Conservation (phyloP, 2,329 filamentous ascomycete genomes). For the Tolypocladium pustulatum region DNA sequence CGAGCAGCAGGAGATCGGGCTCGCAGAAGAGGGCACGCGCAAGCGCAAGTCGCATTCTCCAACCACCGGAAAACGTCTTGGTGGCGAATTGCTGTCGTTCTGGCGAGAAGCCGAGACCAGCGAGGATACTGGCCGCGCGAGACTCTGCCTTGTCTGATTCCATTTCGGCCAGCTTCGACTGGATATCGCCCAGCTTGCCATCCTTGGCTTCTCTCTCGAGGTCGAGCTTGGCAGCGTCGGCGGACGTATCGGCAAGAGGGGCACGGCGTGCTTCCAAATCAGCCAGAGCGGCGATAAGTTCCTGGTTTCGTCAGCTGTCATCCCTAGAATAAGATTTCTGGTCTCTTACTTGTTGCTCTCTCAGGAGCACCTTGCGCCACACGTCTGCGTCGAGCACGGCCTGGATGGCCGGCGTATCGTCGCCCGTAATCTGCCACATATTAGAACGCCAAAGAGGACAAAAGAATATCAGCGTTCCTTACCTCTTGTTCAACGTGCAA, state of each 20-base stretch:
- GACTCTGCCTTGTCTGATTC: slow-evolving; percentile 98
- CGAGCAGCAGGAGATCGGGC: slow-evolving; percentile 86
- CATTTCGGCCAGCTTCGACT: slow-evolving; percentile 91
- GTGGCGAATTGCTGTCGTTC: slow-evolving; percentile 89
- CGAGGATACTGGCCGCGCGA: slow-evolving; percentile 87
- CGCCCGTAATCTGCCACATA: slow-evolving; percentile 63
- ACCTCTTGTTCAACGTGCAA: slow-evolving; percentile 97
- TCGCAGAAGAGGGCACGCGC: slow-evolving; percentile 96
- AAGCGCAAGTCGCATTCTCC: slow-evolving; percentile 94
- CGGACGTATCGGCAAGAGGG: slow-evolving; percentile 80
- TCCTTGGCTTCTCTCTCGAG: slow-evolving; percentile 83
- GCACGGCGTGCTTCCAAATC: slow-evolving; percentile 69
- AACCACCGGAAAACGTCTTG: slow-evolving; percentile 98
- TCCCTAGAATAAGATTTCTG: slow-evolving; percentile 3
- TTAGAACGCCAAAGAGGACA: neutral
- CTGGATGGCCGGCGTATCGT: slow-evolving; percentile 90
- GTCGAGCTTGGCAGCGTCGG: slow-evolving; percentile 77
- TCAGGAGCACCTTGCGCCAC: slow-evolving; percentile 91
- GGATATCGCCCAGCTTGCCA: slow-evolving; percentile 80
- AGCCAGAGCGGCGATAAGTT: slow-evolving; percentile 67
- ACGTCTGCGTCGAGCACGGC: slow-evolving; percentile 96
- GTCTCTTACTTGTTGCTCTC: slow-evolving; percentile 65
- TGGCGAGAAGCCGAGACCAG: slow-evolving; percentile 90
- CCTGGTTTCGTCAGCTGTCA: slow-evolving; percentile 26
- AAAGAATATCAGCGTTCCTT: neutral